Evolutionary conservation across 179 eudicot genomes (phyloP), one percentile per base, ranked within the genome.

Genomic region (Silene coronaria): DNA sequence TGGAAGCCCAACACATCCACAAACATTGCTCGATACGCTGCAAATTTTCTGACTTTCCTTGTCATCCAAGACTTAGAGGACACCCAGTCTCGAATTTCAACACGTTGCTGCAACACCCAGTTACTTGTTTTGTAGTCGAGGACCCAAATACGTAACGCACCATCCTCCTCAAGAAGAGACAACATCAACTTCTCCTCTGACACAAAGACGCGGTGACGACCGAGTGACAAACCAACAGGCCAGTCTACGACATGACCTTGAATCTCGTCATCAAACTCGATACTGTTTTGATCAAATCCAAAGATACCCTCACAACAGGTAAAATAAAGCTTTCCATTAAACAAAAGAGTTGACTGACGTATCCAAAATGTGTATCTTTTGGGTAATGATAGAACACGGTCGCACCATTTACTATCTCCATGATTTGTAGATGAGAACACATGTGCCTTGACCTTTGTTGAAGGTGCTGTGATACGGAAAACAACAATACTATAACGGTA

Each of bases 261-360:
- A n/a, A n/a, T n/a, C n/a, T n/a, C n/a, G n/a, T n/a, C n/a, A n/a
- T n/a, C n/a, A n/a, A n/a, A n/a, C n/a, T n/a, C n/a, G 8, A 69
- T n/a, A 17, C 36, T 38, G 6, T 42, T 16, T 23, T 65, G 77
- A 45, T 74, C 58, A 63, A 74, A 74, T 21, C 77, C 70, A 74
- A 9, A 1, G 42, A 5, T 17, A n/a, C 70, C 70, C 2, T 63
- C 38, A 5, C 3, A 3, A 62, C 70, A 62, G 0, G 24, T 17
- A 13, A 61, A 74, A 6, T 16, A 10, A 14, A 74, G 16, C 60
- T 60, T 74, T 1, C 70, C 59, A 16, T 62, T 26, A 46, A 74
- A 74, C 38, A 32, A 62, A 74, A 63, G 34, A 45, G 51, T 13
- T 45, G 51, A 10, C 22, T 16, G 24, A 0, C 4, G n/a, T n/a